A percentile compares a stretch with the other conserved stretches of the same genome.
Conservation (phyloP, 2,329 filamentous ascomycete genomes). For the Chrysosporium queenslandicum region DNA sequence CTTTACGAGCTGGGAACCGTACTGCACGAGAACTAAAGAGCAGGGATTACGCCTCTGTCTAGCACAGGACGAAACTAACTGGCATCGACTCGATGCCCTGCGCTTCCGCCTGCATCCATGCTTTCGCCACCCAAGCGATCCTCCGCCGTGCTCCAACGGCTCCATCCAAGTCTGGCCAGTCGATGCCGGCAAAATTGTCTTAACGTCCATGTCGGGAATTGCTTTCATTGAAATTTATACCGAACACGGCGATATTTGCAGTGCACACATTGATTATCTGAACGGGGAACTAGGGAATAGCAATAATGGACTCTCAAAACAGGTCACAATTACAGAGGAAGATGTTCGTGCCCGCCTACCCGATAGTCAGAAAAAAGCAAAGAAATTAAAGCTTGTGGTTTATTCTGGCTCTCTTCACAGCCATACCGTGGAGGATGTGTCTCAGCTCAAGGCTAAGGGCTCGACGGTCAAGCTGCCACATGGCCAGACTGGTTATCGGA, state of each 20-base stretch:
- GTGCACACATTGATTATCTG: constrained; percentile 69
- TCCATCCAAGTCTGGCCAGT: constrained; percentile 80
- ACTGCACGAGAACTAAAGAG: constrained; percentile 74
- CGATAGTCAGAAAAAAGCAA: constrained; percentile 60
- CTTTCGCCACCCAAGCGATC: constrained; percentile 73
- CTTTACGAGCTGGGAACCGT: constrained; percentile 72
- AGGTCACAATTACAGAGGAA: constrained; percentile 63
- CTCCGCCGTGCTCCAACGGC: constrained; percentile 52
- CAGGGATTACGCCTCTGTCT: constrained; percentile 64
- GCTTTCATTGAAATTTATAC: constrained; percentile 74
- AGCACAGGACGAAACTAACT: constrained; percentile 72
- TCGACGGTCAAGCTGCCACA: constrained; percentile 65
- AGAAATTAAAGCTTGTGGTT: constrained; percentile 57
- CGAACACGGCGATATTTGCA: constrained; percentile 73
- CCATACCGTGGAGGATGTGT: constrained; percentile 68
- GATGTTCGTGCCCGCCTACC: constrained; percentile 63
- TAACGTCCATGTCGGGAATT: constrained; percentile 71
- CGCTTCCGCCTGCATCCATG: constrained; percentile 85
- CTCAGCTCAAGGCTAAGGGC: constrained; percentile 58
- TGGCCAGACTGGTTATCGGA: constrained; percentile 63
- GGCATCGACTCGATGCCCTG: constrained; percentile 82
- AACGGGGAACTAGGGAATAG: constrained; percentile 49
- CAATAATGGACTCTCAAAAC: constrained; percentile 50
- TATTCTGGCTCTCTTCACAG: constrained; percentile 67
- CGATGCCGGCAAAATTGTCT: constrained; percentile 63